Evolutionary conservation across 2,329 filamentous ascomycete genomes (phyloP).

Genomic region (Colletotrichum cordylinicola): DNA sequence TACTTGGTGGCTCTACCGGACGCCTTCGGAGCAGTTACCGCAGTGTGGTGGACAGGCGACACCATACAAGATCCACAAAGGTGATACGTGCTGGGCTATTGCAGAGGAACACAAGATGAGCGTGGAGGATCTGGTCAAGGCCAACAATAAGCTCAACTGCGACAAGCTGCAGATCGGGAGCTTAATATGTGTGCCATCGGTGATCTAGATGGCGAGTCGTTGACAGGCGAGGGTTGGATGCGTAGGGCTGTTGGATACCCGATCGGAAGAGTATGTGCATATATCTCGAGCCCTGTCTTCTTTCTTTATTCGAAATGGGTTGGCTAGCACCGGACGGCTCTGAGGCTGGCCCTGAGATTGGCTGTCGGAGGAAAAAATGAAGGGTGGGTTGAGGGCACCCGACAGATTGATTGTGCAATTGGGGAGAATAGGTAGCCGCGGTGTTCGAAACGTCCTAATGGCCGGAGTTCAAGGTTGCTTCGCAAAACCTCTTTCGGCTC

Average conservation of each 20-base stretch:
- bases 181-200: conserved; percentile 49
- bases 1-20: conserved; percentile 51
- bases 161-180: conserved; percentile 46
- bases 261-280: not conserved
- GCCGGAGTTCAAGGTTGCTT: not conserved
- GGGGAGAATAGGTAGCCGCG: not conserved
- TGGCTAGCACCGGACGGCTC: not conserved
- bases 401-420: not conserved
- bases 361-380: not conserved
- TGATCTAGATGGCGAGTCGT: not conserved
- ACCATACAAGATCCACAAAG: conserved; percentile 45
- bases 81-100: conserved; percentile 61
- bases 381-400: not conserved
- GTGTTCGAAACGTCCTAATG: not conserved
- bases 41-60: conserved; percentile 18
- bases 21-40: conserved; percentile 23
- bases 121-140: conserved; percentile 49
- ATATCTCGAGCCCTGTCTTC: not conserved
- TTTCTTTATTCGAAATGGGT: not conserved
- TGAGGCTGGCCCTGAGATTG: not conserved
- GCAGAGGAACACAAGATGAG: conserved; percentile 45
- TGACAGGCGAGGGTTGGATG: not conserved
- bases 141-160: conserved; percentile 55
- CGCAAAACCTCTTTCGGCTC: not conserved
- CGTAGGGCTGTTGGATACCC: not conserved